A percentile compares a stretch with the other conserved stretches of the same genome.
These are phyloP conservation scores for Haplosporangium sp. DNA, from an alignment of 371 early-diverging fungal species.

Conservation along the genomic window DNA sequence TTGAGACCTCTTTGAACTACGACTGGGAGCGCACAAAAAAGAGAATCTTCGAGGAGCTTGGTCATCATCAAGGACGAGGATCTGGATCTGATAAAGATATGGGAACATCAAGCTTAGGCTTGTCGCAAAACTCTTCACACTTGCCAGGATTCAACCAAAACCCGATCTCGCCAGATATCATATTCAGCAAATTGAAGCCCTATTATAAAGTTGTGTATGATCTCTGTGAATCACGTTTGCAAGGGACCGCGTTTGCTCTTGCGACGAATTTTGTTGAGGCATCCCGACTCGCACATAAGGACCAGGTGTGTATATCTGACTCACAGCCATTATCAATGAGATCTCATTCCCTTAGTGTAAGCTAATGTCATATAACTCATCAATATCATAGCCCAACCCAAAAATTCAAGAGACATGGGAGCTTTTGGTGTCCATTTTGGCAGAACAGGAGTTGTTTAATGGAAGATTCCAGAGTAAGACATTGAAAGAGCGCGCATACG, in stretches of 20 bases:
- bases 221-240: conserved; percentile 47
- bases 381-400: conserved; percentile 28
- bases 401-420: conserved; percentile 65
- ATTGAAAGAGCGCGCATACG: conserved; percentile 58
- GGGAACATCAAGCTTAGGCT: conserved; percentile 25
- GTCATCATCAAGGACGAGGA: conserved; percentile 57
- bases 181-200: conserved; percentile 42
- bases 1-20: conserved; percentile 62
- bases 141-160: conserved; percentile 41
- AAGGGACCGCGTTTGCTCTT: conserved; percentile 34
- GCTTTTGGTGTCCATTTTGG: conserved; percentile 60
- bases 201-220: conserved; percentile 48
- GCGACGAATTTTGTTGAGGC: conserved; percentile 56
- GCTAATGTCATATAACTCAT: not conserved
- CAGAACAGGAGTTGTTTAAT: conserved; percentile 55
- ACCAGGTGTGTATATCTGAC: conserved; percentile 36
- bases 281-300: conserved; percentile 49
- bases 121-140: conserved; percentile 29
- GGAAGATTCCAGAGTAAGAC: conserved; percentile 55
- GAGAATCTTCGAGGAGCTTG: conserved; percentile 80
- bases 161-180: conserved; percentile 29
- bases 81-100: conserved; percentile 13
- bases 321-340: too few species aligned
- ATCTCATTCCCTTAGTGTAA: not conserved
- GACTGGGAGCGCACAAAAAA: conserved; percentile 81